Evolutionary conservation across 805 yeast species (phyloP), one percentile per base, ranked within the genome.

Genomic region (Ogataea nakhonphanomensis): DNA sequence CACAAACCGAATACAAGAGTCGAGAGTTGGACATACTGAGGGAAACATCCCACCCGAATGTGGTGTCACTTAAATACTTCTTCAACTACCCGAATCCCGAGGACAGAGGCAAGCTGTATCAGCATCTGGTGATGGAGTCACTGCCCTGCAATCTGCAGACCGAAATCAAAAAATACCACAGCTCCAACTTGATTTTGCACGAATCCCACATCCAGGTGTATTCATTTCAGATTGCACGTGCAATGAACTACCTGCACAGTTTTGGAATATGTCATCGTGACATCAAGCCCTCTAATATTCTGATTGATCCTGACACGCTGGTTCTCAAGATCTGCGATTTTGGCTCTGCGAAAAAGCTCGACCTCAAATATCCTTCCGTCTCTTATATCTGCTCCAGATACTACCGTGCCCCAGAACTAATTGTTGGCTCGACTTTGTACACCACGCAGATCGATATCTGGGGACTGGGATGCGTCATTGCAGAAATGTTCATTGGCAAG

Each of bases 391-490:
- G 97, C 64, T 88, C 96, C 17, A 79, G 99, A 55, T 93, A 89
- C 63, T 90, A 90, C 65, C 76, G 97, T 53, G 95, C 98, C 1
- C 99, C 99, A 0, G 99, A 93, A 63, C 74, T 93, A 45, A 85
- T 93, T 57, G 80, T 93, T 40, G 99, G 99, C 2, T 84, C 89
- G 53, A 78, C 90, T 44, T 74, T 81, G 27, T 93, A 93, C 62
- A 79, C 95, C 4, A 82, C 95, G 3, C 86, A 89, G 57, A 91
- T 93, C 44, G 99, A 93, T 62, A 84, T 90, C 55, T 93, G 99
- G 99, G 96, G 97, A 12, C 70, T 91, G 44, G 99, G 98, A 1
- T 91, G 99, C 68, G 96, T 93, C 25, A 67, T 93, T 45, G 96
- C 97, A 10, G 99, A 93, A 65, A 81, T 93, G 86, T 73, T 84